Percentiles rank a stretch among this genome's conserved stretches.
These are phyloP conservation scores for Fomitopsis palustris DNA, from an alignment of 1,284 basidiomycete species.

Conservation along the genomic window DNA sequence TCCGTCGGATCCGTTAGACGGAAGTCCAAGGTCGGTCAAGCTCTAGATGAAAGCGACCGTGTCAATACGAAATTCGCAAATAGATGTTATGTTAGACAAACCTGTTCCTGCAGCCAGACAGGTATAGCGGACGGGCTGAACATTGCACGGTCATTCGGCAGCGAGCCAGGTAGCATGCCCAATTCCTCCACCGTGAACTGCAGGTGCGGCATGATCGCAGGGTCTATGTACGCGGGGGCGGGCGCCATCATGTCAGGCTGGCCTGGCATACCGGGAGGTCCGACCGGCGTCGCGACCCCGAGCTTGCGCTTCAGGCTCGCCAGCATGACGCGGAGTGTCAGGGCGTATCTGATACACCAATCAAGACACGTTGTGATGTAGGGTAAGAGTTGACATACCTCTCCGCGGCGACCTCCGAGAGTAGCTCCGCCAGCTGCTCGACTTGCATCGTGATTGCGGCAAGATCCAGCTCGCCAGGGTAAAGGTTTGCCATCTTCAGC, in stretches of 20 bases:
- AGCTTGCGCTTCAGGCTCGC: slow-evolving; percentile 85
- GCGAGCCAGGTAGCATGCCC: slow-evolving; percentile 51
- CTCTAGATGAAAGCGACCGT: slow-evolving; percentile 46
- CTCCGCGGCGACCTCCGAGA: slow-evolving; percentile 86
- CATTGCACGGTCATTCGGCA: slow-evolving; percentile 70
- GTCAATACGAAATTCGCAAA: slow-evolving; percentile 5
- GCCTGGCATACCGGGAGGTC: slow-evolving; percentile 37
- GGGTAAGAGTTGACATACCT: slow-evolving; percentile 39
- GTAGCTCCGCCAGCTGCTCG: slow-evolving; percentile 77
- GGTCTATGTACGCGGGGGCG: slow-evolving; percentile 50
- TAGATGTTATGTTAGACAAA: slow-evolving; percentile 24
- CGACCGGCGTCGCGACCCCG: slow-evolving; percentile 56
- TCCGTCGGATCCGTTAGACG: slow-evolving; percentile 85
- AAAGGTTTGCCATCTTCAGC: slow-evolving; percentile 87
- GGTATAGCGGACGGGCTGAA: slow-evolving; percentile 80
- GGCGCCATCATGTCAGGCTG: slow-evolving; percentile 28
- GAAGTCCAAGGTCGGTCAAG: slow-evolving; percentile 81
- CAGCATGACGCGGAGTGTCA: slow-evolving; percentile 88
- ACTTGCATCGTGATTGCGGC: slow-evolving; percentile 72
- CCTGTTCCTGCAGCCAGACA: slow-evolving; percentile 80
- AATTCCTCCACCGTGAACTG: slow-evolving; percentile 82
- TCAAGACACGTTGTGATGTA: too few species aligned
- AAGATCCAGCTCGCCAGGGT: slow-evolving; percentile 78
- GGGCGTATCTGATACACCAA: slow-evolving; percentile 77
- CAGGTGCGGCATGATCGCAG: slow-evolving; percentile 48